Evolutionary conservation across 2,329 filamentous ascomycete genomes (phyloP), one percentile per base, ranked within the genome.

Genomic region (Cladosporium sp.): DNA sequence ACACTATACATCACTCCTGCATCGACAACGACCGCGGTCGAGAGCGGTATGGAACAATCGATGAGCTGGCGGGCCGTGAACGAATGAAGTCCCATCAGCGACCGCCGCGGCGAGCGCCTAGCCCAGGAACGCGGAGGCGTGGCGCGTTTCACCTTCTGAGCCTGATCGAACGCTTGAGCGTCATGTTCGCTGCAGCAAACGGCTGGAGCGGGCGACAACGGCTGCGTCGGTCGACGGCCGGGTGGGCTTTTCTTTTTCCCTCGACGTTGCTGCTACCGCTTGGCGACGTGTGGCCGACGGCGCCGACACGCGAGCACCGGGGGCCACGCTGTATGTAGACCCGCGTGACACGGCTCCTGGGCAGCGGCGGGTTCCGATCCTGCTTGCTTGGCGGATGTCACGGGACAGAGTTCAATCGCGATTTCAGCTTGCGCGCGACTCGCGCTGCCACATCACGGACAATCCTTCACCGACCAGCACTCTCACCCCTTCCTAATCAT

Each of bases 131-230:
- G 22, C 22, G 22, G 22, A 28, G 22, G 22, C 33, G 33, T 50
- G 40, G 46, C 46, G 48, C 19, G 48, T 50, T 50, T 50, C 48
- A 50, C 28, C 9, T 38, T 19, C 42, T 28, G 18, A 28, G 40
- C 46, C 46, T 49, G 35, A 38, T 11, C 35, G 16, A 38, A 28
- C 22, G 22, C 22, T 28, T 4, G 22, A 28, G 22, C 22, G 22
- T 7, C 5, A 28, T 7, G 22, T 28, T 28, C 22, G 22, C 11
- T 37, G 34, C 35, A 14, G 16, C 35, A 38, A 35, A 38, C 35
- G 35, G 48, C 48, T 43, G 38, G 33, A 50, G 48, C 48, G 48
- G 48, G 31, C 33, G 40, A 19, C 14, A 43, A 35, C 48, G 48
- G 48, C 38, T 50, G 48, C 40, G 28, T 35, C 48, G 48, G 48